Evolutionary conservation across 2,329 filamentous ascomycete species (phyloP).

Genomic region (Pseudofabraea citricarpa): DNA sequence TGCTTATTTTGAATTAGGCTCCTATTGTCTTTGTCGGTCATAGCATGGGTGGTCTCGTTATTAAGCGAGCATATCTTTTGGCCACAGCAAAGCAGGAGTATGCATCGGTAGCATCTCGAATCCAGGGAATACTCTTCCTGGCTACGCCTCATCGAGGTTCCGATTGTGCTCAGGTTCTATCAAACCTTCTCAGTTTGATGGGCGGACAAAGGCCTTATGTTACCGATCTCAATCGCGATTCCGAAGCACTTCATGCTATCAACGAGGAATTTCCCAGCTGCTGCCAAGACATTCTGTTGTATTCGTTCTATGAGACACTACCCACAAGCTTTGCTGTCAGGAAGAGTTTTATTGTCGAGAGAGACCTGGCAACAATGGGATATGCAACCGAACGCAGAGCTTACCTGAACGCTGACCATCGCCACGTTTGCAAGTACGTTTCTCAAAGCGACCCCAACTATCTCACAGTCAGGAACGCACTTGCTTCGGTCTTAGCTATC

Average conservation of each 20-base stretch:
- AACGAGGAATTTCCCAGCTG: conserved; percentile 30
- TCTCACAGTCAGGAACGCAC: conserved; percentile 10
- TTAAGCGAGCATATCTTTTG: conserved; percentile 27
- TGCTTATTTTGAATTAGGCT: conserved; percentile 9
- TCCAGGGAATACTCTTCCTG: conserved; percentile 29
- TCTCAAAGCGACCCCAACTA: conserved; percentile 20
- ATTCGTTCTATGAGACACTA: conserved; percentile 42
- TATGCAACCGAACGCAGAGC: conserved; percentile 20
- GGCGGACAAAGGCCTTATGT: conserved; percentile 18
- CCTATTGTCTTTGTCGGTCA: conserved; percentile 29
- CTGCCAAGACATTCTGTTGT: conserved; percentile 24
- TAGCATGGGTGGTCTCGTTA: conserved; percentile 31
- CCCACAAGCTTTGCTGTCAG: conserved; percentile 19
- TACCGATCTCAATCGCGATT: conserved; percentile 26
- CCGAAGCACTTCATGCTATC: conserved; percentile 23
- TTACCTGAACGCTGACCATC: conserved; percentile 27
- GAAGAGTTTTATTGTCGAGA: conserved; percentile 22
- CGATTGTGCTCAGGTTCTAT: conserved; percentile 9
- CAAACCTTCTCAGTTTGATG: conserved; percentile 6
- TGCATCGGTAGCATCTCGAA: conserved; percentile 13
- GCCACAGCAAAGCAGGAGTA: conserved; percentile 11
- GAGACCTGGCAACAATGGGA: conserved; percentile 21
- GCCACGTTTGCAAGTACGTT: conserved; percentile 27
- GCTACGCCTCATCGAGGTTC: conserved; percentile 29
- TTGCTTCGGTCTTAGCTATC: conserved; percentile 3